phyloP scores from a whole-genome alignment of 306 rosid species.

The Quercus mongolica region DNA sequence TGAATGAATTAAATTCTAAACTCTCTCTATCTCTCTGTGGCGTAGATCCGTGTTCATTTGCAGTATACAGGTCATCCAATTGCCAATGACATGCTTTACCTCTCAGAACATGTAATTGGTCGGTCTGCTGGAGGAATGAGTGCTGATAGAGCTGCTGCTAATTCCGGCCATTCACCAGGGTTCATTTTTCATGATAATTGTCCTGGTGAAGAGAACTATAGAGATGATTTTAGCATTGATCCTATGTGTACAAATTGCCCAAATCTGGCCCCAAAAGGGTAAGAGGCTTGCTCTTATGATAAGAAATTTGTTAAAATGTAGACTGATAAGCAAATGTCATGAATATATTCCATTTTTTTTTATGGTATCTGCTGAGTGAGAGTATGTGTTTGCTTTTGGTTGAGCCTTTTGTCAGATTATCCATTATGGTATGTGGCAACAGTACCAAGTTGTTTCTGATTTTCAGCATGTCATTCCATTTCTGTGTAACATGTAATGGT shows the following conservation, averaged over 20 bases:
- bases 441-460: background rate
- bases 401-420: background rate
- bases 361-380: background rate
- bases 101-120: conserved; percentile 41
- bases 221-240: conserved; percentile 56
- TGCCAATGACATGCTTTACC: conserved; percentile 78
- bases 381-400: background rate
- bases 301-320: background rate
- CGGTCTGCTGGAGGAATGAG: conserved; percentile 39
- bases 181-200: conserved; percentile 31
- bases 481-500: background rate
- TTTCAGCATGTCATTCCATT: background rate
- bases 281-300: conserved; percentile 18
- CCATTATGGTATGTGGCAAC: background rate
- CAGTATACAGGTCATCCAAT: conserved; percentile 76
- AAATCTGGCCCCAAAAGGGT: conserved; percentile 81
- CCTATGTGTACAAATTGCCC: conserved; percentile 95
- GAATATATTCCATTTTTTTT: background rate
- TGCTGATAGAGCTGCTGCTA: conserved; percentile 59
- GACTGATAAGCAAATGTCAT: background rate
- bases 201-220: conserved; percentile 34
- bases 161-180: conserved; percentile 30
- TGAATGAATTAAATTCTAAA: background rate
- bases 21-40: background rate
- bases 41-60: conserved; percentile 85